Conservation (phyloP, 208 protist genomes). For the Balamuthia mandrillaris region DNA sequence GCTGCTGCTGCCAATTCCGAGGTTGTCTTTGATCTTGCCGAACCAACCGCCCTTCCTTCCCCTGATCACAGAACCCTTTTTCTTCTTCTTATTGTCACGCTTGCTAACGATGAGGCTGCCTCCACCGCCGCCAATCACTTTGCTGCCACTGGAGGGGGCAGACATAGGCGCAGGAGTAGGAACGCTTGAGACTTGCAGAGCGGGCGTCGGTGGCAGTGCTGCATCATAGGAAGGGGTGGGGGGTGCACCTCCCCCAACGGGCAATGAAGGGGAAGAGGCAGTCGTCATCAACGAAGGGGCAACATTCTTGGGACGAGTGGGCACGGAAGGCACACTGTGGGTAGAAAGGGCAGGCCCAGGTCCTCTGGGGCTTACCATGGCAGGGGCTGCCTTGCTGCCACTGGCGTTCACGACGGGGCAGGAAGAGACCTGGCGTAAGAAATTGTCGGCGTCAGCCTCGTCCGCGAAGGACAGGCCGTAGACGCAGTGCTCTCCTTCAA, state of each 20-base stretch:
- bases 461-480: constrained; percentile 18
- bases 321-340: background rate
- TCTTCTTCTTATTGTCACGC: background rate
- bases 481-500: background rate
- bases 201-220: background rate
- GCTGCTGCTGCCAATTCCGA: background rate
- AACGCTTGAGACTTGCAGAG: background rate
- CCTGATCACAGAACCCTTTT: background rate
- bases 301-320: background rate
- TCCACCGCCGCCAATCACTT: background rate
- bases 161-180: background rate
- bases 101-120: background rate
- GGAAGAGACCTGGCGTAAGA: background rate
- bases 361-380: too few species aligned
- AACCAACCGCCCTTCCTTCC: constrained; percentile 13
- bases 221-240: too few species aligned
- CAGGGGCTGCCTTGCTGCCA: too few species aligned
- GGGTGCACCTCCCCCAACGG: too few species aligned
- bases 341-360: background rate
- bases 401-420: background rate
- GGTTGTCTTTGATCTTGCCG: background rate
- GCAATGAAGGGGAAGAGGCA: background rate
- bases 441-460: background rate
- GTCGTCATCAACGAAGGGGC: background rate
- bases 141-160: background rate